Base-by-base conservation (phyloP, 768 basidiomycete species). In the Suillus occidentalis region DNA sequence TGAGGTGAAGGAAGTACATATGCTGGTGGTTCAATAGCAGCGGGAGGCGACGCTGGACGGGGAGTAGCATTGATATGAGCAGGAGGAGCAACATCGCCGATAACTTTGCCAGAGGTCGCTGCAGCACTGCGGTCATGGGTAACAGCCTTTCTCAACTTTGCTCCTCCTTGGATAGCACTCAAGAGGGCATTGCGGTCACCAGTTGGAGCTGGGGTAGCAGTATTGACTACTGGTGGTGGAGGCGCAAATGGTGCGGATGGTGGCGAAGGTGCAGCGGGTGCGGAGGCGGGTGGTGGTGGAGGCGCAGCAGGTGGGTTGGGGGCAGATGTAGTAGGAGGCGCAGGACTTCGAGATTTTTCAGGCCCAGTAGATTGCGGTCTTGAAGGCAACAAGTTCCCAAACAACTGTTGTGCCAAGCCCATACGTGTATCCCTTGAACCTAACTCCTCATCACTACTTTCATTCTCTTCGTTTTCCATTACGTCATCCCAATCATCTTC, bases 401-500 rank as follows among this genome's bases (percentile, higher is more conserved):
- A 98, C 52, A 98, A 72, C 63, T 88, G 83, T 67, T 86, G 83
- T 8, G 96, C 96, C 45, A 99, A 86, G 62, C 87, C 86, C 64
- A 84, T 84, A 18, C 92, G 83, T 20, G 82, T 85, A 60, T 80
- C 82, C 52, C 95, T 82, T 4, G 82, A 82, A n/a, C 83, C 81
- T 57, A 90, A 79, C 65, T 95, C 94, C 73, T 95, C 94, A 62
- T 94, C 93, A 61, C 87, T 89, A 67, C 86, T 89, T 69, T 90
- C 88, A 6, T 85, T 84, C 5, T 85, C 85, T 25, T 87, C 84
- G 50, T 86, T 87, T 75, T 95, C 94, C 71, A 86, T 80, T 58
- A 93, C 80, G n/a, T 88, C 87, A 62, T 90, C 94, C 94, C 94
- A 96, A 59, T 94, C 93, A 20, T 92, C 91, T 2, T 91, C 89